Percentiles rank a stretch among this genome's conserved stretches.
These are phyloP conservation scores for Trametes polyzona DNA, from an alignment of 1,284 basidiomycete species.

Conservation along the genomic window DNA sequence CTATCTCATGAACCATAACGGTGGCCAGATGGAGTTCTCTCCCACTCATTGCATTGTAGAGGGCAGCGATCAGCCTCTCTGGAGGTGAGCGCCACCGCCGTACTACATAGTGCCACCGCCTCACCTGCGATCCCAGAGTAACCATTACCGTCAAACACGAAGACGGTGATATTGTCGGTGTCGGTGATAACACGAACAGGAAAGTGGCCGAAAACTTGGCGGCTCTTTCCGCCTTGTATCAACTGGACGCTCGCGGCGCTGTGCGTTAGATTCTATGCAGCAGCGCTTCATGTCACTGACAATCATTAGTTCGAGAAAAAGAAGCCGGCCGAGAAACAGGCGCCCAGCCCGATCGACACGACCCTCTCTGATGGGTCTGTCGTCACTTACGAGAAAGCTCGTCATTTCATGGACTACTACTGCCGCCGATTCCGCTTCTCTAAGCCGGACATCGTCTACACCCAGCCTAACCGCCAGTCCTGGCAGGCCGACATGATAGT, in stretches of 20 bases:
- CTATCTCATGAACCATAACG: slow-evolving; percentile 22
- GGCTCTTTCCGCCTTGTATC: slow-evolving; percentile 72
- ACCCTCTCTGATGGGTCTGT: slow-evolving; percentile 68
- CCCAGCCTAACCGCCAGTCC: slow-evolving; percentile 32
- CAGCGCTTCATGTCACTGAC: not conserved
- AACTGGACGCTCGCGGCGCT: slow-evolving; percentile 63
- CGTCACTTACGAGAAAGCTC: slow-evolving; percentile 77
- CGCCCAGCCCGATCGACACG: slow-evolving; percentile 25
- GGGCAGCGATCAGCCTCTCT: slow-evolving; percentile 20
- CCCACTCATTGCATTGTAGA: slow-evolving; percentile 16
- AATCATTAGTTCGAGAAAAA: slow-evolving; percentile 18
- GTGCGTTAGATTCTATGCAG: slow-evolving; percentile 39
- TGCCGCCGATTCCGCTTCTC: slow-evolving; percentile 82
- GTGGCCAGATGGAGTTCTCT: slow-evolving; percentile 14
- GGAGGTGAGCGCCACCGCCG: slow-evolving; percentile 16
- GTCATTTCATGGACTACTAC: slow-evolving; percentile 95
- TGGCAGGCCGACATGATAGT: slow-evolving; percentile 91
- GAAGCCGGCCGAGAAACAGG: slow-evolving; percentile 6
- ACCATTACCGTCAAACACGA: slow-evolving; percentile 29
- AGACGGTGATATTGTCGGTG: slow-evolving; percentile 47
- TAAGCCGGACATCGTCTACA: slow-evolving; percentile 78
- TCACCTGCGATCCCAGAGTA: slow-evolving; percentile 4
- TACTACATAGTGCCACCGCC: not conserved
- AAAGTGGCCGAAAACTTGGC: slow-evolving; percentile 81
- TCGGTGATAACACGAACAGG: slow-evolving; percentile 67